Percentiles rank a stretch among this genome's conserved stretches.
These are phyloP conservation scores for Neurospora sp. DNA, from an alignment of 495 filamentous ascomycete genomes.

Conservation along the genomic window DNA sequence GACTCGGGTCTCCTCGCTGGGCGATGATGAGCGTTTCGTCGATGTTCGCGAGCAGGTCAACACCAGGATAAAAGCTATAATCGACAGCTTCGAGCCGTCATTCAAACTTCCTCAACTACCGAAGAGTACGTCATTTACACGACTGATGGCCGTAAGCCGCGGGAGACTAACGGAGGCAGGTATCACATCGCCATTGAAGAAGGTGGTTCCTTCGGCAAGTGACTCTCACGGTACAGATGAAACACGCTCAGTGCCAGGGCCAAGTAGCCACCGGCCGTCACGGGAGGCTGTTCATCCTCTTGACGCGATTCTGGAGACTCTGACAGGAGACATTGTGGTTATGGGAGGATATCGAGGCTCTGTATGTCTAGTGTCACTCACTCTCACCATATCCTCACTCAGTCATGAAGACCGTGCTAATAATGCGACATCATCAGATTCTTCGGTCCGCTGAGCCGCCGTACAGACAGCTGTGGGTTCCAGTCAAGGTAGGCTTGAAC, in stretches of 20 bases:
- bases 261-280: constrained; percentile 10
- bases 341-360: constrained; percentile 90
- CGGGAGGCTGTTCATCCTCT: constrained; percentile 33
- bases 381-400: no score
- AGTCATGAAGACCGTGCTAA: no score
- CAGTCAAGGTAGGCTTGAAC: constrained; percentile 87
- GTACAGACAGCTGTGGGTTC: constrained; percentile 80
- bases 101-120: constrained; percentile 60
- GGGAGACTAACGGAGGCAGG: constrained; percentile 13
- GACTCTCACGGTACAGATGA: constrained; percentile 3
- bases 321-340: constrained; percentile 79
- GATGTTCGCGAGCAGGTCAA: constrained; percentile 74
- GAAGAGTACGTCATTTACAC: constrained; percentile 39
- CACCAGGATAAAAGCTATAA: constrained; percentile 81
- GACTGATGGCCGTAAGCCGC: neutral
- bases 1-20: constrained; percentile 71
- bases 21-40: constrained; percentile 76
- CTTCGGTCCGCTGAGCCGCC: constrained; percentile 76
- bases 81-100: constrained; percentile 71
- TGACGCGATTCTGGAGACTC: constrained; percentile 52
- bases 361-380: no score
- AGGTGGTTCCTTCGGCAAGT: constrained; percentile 6
- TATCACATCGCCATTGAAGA: constrained; percentile 31
- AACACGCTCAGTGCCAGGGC: constrained; percentile 2
- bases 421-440: constrained; percentile 22